Evolutionary conservation across 805 yeast genomes (phyloP).

Genomic region (Ogataea ganodermae): DNA sequence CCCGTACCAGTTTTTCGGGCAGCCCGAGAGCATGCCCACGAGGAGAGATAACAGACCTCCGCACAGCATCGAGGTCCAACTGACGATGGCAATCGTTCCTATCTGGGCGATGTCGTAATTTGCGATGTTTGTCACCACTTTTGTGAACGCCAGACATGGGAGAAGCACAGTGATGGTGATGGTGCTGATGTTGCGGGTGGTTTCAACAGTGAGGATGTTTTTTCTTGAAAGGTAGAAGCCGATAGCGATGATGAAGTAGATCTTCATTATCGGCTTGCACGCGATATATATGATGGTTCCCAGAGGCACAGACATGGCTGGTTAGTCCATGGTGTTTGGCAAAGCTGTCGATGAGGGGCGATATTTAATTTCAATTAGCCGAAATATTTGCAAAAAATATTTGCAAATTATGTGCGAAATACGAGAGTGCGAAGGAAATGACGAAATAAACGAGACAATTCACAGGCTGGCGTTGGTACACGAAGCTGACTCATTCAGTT

Average conservation of each 20-base stretch:
- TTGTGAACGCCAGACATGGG: constrained; percentile 76
- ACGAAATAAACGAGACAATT: too few species aligned
- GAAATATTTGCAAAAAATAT: too few species aligned
- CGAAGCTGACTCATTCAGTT: too few species aligned
- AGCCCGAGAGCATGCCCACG: constrained; percentile 50
- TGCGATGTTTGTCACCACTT: constrained; percentile 65
- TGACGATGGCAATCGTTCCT: constrained; percentile 61
- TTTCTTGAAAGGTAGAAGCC: constrained; percentile 67
- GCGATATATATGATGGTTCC: constrained; percentile 77
- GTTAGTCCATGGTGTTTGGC: neutral
- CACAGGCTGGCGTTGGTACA: too few species aligned
- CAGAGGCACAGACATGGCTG: constrained; percentile 32
- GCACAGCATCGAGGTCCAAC: constrained; percentile 43
- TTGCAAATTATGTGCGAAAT: too few species aligned
- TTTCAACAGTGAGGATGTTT: constrained; percentile 65
- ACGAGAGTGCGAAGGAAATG: too few species aligned
- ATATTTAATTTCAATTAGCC: too few species aligned
- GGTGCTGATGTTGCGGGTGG: constrained; percentile 69
- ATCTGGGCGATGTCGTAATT: constrained; percentile 68
- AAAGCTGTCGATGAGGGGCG: neutral
- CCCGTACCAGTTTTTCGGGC: constrained; percentile 75
- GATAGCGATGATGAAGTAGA: constrained; percentile 65
- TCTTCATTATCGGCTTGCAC: constrained; percentile 84
- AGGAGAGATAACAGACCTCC: constrained; percentile 48
- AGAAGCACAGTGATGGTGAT: constrained; percentile 66